These are phyloP conservation scores for Amanita pallidorosea DNA, from an alignment of 768 basidiomycete species.

Conservation along the genomic window DNA sequence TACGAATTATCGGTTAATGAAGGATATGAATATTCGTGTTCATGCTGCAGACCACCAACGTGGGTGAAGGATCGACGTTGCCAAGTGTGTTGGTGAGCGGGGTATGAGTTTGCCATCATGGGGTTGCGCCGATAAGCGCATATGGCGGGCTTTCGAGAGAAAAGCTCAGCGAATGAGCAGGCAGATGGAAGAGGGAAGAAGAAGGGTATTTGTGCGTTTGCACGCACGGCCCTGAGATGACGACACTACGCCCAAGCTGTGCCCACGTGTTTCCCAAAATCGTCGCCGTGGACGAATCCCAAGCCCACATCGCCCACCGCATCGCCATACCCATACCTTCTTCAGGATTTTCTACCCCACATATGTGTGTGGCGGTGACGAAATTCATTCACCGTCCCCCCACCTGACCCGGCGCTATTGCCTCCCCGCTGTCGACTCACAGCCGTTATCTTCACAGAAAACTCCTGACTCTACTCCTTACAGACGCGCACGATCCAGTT, in stretches of 20 bases:
- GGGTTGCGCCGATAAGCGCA: background rate
- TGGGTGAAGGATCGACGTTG: conserved; percentile 16
- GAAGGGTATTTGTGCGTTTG: conserved; percentile 1
- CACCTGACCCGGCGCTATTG: too few relatives aligned
- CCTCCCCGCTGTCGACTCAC: too few relatives aligned
- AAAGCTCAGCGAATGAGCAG: background rate
- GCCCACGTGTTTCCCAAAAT: background rate
- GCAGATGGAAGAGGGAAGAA: background rate
- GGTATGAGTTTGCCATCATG: conserved; percentile 16
- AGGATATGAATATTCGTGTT: conserved; percentile 20
- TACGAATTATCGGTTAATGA: conserved; percentile 4
- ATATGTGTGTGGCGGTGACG: too few relatives aligned
- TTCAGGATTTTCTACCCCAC: too few relatives aligned
- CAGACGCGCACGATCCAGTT: background rate
- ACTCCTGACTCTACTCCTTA: too few relatives aligned
- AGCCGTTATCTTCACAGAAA: too few relatives aligned
- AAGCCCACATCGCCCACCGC: background rate
- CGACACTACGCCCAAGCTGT: background rate
- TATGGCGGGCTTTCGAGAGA: background rate
- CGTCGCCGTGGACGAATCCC: background rate
- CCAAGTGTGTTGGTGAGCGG: conserved; percentile 13
- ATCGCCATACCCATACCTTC: background rate
- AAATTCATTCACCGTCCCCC: too few relatives aligned
- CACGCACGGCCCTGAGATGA: background rate
- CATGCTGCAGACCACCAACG: conserved; percentile 22